phyloP scores from a whole-genome alignment of 1,139 yeast genomes.

The Geotrichum restrictum region DNA sequence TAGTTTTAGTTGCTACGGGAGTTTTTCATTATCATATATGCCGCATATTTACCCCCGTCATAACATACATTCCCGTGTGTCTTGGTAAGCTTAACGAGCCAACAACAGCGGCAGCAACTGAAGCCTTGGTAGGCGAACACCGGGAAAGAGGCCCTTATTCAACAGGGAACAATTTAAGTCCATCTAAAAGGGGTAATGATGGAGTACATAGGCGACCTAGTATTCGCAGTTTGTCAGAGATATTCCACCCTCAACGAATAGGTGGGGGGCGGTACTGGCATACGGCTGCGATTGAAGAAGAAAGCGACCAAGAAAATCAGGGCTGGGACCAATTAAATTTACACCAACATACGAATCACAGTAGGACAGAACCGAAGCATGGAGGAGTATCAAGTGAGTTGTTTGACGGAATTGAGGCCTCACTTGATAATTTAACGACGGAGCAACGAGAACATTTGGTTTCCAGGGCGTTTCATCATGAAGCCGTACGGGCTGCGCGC shows the following conservation, averaged over 20 bases:
- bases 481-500: constrained; percentile 29
- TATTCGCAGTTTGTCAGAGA: constrained; percentile 12
- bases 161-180: background rate
- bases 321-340: background rate
- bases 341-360: background rate
- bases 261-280: background rate
- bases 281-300: background rate
- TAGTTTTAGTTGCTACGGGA: constrained; percentile 19
- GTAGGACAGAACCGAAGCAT: background rate
- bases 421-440: constrained; percentile 26
- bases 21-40: constrained; percentile 21
- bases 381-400: constrained; percentile 15
- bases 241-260: background rate
- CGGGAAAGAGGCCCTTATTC: background rate
- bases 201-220: constrained; percentile 5
- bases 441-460: constrained; percentile 29
- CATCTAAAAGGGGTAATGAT: background rate
- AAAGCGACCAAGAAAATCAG: background rate
- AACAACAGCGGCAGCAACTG: background rate
- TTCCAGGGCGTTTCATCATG: constrained; percentile 33
- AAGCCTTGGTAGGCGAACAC: background rate
- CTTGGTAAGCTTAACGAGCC: background rate
- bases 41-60: constrained; percentile 19
- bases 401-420: constrained; percentile 32
- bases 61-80: constrained; percentile 21